Conservation (phyloP, 176 grass and related monocot genomes). For the Oryza brachyantha region DNA sequence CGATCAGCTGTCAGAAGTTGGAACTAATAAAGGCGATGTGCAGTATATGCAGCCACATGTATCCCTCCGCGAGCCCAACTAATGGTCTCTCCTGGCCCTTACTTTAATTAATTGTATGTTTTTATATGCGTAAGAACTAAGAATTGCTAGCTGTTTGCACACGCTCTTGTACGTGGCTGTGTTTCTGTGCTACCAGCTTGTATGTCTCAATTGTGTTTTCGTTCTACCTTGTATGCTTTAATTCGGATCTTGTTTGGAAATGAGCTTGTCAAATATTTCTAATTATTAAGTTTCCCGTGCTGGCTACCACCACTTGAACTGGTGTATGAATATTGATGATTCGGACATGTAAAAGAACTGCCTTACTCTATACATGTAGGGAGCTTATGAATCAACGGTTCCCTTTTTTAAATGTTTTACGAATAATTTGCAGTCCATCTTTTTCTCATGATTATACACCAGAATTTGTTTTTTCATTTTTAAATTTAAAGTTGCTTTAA, state of each 20-base stretch:
- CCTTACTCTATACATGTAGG: too few relatives aligned
- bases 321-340: not conserved
- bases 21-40: constrained; percentile 37
- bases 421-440: too few relatives aligned
- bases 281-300: not conserved
- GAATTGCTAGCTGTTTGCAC: not conserved
- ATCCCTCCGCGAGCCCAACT: not conserved
- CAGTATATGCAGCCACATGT: constrained; percentile 1
- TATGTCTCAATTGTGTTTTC: too few relatives aligned
- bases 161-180: constrained; percentile 1
- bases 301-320: not conserved
- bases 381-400: too few relatives aligned
- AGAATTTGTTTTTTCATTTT: too few relatives aligned
- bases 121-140: constrained; percentile 38
- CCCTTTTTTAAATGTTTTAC: too few relatives aligned
- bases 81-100: not conserved
- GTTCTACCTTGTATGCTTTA: not conserved
- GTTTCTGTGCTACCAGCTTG: not conserved
- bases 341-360: not conserved
- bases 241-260: not conserved
- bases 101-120: not conserved
- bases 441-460: too few relatives aligned
- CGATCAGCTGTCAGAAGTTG: not conserved
- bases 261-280: constrained; percentile 7
- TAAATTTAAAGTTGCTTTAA: too few relatives aligned